Percentiles rank a stretch among this genome's conserved stretches.
Conservation (phyloP, 495 filamentous ascomycete genomes). For the Podospora bellae-mahoneyi region DNA sequence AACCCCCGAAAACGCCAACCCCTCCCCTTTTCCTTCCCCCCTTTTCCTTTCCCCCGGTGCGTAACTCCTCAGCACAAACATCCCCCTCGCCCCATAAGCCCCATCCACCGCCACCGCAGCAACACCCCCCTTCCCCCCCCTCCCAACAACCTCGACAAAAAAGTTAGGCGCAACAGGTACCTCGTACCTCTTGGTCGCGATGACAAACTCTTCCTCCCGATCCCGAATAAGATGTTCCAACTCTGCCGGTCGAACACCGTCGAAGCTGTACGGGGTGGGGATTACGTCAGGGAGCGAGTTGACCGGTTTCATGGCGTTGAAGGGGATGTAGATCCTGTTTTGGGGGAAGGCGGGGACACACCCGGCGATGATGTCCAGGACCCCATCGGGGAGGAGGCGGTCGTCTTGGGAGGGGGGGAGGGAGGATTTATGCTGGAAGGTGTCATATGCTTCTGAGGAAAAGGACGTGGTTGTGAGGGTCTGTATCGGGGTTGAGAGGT, state of each 20-base stretch:
- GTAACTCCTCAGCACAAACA: not conserved
- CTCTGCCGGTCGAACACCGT: not conserved
- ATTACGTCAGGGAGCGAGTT: not conserved
- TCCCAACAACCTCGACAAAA: not conserved
- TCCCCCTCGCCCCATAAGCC: not conserved
- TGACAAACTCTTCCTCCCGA: not conserved
- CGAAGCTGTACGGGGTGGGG: not conserved
- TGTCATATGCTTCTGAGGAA: too few relatives aligned
- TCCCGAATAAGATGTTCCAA: not conserved
- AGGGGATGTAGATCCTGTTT: not conserved
- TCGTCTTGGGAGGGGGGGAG: not conserved
- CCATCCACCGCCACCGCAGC: too few relatives aligned
- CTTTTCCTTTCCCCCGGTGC: not conserved
- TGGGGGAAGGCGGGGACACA: not conserved
- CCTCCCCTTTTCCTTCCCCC: not conserved
- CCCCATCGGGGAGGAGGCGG: not conserved
- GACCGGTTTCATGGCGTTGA: not conserved
- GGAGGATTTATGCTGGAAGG: not conserved
- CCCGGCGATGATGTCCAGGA: not conserved
- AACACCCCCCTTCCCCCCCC: too few relatives aligned
- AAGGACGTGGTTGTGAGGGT: too few relatives aligned
- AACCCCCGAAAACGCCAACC: not conserved
- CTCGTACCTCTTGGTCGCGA: not conserved
- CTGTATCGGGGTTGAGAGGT: too few relatives aligned
- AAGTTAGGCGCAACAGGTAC: not conserved